phyloP scores from a whole-genome alignment of 2,329 filamentous ascomycete genomes.

The Diaporthe humulicola region DNA sequence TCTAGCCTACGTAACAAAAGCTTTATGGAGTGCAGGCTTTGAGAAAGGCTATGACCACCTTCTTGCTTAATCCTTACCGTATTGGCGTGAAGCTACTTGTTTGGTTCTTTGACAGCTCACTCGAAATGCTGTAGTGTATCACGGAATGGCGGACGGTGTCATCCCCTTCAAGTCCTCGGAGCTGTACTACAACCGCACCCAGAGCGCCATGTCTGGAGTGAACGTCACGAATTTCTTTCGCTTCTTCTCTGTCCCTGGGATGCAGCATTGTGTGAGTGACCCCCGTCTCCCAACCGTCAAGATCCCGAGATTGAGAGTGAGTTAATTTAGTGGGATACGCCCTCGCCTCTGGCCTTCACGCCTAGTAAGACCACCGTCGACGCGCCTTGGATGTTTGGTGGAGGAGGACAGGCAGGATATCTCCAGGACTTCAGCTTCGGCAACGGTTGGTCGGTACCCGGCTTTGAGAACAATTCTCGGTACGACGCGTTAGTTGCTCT shows the following conservation, averaged over 20 bases:
- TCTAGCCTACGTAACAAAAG: too few relatives aligned
- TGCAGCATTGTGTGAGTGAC: slow-evolving; percentile 53
- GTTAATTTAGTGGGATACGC: slow-evolving; percentile 17
- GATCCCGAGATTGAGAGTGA: background rate
- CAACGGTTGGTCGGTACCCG: slow-evolving; percentile 43
- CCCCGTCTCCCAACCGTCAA: background rate
- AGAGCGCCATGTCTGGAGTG: slow-evolving; percentile 44
- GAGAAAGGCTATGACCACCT: too few relatives aligned
- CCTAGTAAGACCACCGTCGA: slow-evolving; percentile 41
- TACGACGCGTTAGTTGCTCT: slow-evolving; percentile 48
- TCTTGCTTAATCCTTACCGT: too few relatives aligned
- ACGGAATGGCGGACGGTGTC: slow-evolving; percentile 57
- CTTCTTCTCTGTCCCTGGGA: slow-evolving; percentile 63
- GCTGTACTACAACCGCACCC: slow-evolving; percentile 51
- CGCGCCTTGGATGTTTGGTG: slow-evolving; percentile 52
- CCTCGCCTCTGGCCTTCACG: slow-evolving; percentile 18
- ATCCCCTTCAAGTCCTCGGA: slow-evolving; percentile 53
- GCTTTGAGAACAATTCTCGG: slow-evolving; percentile 46
- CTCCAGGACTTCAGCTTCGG: slow-evolving; percentile 37
- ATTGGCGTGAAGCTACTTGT: too few relatives aligned
- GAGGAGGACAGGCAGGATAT: slow-evolving; percentile 45
- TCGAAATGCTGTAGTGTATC: too few relatives aligned
- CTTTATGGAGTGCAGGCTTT: too few relatives aligned
- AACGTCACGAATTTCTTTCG: slow-evolving; percentile 57
- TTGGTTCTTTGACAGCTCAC: too few relatives aligned